Percentiles rank a stretch among this genome's conserved stretches.
phyloP scores from a whole-genome alignment of 345 rosid species.

The Eucalyptus decipiens region DNA sequence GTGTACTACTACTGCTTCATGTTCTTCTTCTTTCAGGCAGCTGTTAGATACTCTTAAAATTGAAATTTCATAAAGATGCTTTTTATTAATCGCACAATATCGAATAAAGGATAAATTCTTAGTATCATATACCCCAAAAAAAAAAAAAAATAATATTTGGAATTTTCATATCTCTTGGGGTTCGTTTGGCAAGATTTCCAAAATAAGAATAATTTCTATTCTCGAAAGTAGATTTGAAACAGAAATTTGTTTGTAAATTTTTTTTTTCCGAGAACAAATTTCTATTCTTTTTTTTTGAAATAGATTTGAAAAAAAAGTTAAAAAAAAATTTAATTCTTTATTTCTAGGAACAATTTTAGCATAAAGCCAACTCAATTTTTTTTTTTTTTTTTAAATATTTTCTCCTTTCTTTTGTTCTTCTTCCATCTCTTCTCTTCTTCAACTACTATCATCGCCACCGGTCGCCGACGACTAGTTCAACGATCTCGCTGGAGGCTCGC shows the following conservation, averaged over 20 bases:
- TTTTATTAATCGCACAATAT: not conserved
- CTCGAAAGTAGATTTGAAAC: fast-evolving
- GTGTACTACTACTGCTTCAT: not conserved
- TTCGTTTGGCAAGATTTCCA: fast-evolving
- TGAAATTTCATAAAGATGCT: not conserved
- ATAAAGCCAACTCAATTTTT: no score
- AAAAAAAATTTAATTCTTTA: no score
- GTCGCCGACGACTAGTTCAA: fast-evolving
- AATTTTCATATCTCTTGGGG: not conserved
- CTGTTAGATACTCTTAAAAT: no score
- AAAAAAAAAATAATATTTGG: not conserved
- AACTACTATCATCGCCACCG: fast-evolving
- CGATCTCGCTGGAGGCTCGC: fast-evolving
- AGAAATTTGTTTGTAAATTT: fast-evolving
- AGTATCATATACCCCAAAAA: fast-evolving
- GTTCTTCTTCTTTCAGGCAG: not conserved
- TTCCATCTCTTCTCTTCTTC: no score
- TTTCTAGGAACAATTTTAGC: fast-evolving
- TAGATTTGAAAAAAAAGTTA: no score
- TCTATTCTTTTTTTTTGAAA: fast-evolving
- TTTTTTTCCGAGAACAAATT: fast-evolving
- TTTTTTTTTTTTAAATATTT: no score
- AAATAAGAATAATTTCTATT: fast-evolving
- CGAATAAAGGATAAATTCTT: not conserved
- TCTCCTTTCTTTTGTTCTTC: fast-evolving